Conservation (phyloP, 2,329 filamentous ascomycete genomes). For the Epichloe sibirici region DNA sequence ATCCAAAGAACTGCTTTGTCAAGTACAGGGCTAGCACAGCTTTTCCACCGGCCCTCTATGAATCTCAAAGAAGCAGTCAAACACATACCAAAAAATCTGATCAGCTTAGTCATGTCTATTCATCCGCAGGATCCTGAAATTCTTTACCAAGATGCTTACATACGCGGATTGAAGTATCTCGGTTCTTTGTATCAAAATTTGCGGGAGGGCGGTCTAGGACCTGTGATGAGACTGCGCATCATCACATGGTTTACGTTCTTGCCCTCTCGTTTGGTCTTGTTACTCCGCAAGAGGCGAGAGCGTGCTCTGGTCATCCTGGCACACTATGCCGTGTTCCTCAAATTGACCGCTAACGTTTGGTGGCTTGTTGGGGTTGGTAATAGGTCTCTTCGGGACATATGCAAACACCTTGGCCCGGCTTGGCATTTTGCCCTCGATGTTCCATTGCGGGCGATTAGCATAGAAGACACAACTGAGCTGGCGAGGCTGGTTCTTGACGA, state of each 20-base stretch:
- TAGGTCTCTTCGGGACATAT: conserved; percentile 33
- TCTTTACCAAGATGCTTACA: conserved; percentile 27
- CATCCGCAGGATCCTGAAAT: conserved; percentile 29
- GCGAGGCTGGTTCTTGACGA: conserved; percentile 31
- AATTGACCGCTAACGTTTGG: conserved; percentile 31
- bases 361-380: conserved; percentile 37
- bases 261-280: conserved; percentile 29
- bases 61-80: conserved; percentile 28
- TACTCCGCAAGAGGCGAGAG: conserved; percentile 28
- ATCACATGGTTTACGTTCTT: conserved; percentile 42
- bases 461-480: conserved; percentile 22
- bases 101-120: conserved; percentile 37
- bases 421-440: conserved; percentile 20
- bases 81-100: conserved; percentile 34
- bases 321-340: conserved; percentile 39
- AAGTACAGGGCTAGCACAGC: conserved; percentile 30
- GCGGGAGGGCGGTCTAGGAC: conserved; percentile 26
- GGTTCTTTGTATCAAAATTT: conserved; percentile 40
- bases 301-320: conserved; percentile 40
- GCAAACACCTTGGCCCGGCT: conserved; percentile 23
- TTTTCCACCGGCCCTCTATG: conserved; percentile 38
- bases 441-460: conserved; percentile 23
- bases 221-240: conserved; percentile 35
- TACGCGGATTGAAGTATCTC: conserved; percentile 34
- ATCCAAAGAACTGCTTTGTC: conserved; percentile 16